Evolutionary conservation across 495 filamentous ascomycete genomes (phyloP), one percentile per base, ranked within the genome.

Genomic region (Neurospora sp.): DNA sequence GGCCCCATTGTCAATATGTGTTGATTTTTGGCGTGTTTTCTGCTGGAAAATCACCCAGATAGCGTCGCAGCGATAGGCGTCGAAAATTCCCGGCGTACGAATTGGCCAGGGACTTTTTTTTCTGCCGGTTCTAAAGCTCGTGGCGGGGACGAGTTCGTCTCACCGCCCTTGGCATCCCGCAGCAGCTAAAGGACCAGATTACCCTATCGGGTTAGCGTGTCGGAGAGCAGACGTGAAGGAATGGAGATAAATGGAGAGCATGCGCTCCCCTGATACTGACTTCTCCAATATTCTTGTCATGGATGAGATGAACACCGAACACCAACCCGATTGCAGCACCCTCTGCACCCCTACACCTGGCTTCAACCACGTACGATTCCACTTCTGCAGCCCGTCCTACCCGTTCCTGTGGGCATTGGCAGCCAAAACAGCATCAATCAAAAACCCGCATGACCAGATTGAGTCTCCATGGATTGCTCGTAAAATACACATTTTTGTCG

Each of bases 1-100:
- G 80, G 75, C 69, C 73, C 81, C 84, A 86, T 86, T 79, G 73
- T 79, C 69, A 16, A 68, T 74, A 74, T 53, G 72, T 45, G 44
- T 7, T 73, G 73, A 45, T 27, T 70, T 74, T 72, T 71, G 44
- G 71, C 69, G 72, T 75, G 71, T 79, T 72, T 75, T 73, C 47
- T 68, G 68, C 68, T 76, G 69, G 27, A 35, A 35, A 65, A 37
- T 18, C 53, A 65, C 4, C 53, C 53, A 35, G 53, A 65, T 65
- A 65, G 53, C 53, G 53, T 65, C 53, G 53, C 53, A 70, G 69
- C 70, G 39, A 40, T 45, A 38, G 39, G 39, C 42, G 69, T 71
- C 59, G 72, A 77, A 76, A 75, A 73, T 76, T 77, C 65, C 74
- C 69, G 22, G 65, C 40, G 16, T 20, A 37, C 71, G 39, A 42